Conservation (phyloP, 2,329 filamentous ascomycete genomes). For the Aspergillus proliferans region DNA sequence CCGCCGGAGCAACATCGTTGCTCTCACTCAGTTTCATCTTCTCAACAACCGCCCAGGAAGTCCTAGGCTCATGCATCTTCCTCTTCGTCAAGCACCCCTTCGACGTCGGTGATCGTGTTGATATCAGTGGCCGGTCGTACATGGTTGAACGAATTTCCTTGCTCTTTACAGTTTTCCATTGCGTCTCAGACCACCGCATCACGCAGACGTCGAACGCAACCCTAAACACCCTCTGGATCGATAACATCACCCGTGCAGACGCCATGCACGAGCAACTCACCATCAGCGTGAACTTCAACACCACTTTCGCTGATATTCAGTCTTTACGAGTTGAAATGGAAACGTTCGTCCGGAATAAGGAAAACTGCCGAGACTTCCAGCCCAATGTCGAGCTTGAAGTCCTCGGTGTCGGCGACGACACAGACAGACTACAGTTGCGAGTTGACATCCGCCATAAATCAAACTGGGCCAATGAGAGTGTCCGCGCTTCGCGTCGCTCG, state of each 20-base stretch:
- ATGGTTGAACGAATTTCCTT: conserved; percentile 91
- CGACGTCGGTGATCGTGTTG: conserved; percentile 90
- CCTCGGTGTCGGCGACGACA: conserved; percentile 69
- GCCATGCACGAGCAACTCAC: conserved; percentile 83
- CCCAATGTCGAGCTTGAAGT: conserved; percentile 75
- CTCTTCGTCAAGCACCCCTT: conserved; percentile 97
- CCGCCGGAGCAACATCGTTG: conserved; percentile 83
- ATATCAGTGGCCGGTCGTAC: conserved; percentile 63
- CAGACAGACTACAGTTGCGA: conserved; percentile 80
- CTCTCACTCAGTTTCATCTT: conserved; percentile 97
- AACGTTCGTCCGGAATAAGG: conserved; percentile 71
- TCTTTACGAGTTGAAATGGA: conserved; percentile 78
- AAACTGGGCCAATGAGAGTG: conserved; percentile 80
- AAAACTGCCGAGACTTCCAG: conserved; percentile 88
- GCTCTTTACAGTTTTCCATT: conserved; percentile 85
- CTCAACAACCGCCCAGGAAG: conserved; percentile 82
- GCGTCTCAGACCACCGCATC: conserved; percentile 73
- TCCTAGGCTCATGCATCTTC: conserved; percentile 98
- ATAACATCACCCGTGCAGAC: conserved; percentile 86
- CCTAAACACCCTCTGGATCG: conserved; percentile 87
- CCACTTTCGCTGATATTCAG: conserved; percentile 82
- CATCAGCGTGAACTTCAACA: conserved; percentile 77
- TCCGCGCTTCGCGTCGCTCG: conserved; percentile 73
- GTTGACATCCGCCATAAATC: conserved; percentile 87
- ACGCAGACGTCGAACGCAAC: conserved; percentile 83